Evolutionary conservation across 192 early-diverging fungal species (phyloP).

Genomic region (Coemansia sp.): DNA sequence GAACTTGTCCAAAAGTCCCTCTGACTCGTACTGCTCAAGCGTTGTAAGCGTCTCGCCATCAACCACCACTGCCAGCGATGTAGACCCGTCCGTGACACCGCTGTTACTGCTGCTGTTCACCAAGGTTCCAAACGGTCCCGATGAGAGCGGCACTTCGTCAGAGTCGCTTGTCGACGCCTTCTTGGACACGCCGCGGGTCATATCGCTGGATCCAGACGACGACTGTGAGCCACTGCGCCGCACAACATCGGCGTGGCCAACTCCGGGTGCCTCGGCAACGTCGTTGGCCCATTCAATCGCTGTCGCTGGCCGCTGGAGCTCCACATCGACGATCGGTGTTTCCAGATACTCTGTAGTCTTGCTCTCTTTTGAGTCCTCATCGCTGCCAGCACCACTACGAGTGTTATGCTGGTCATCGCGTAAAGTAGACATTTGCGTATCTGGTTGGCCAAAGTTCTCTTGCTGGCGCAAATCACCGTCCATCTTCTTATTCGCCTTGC

Average conservation of each 20-base stretch:
- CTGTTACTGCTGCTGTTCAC: neutral
- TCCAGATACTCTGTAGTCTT: neutral
- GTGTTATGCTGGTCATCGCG: neutral
- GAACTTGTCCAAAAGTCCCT: constrained; percentile 61
- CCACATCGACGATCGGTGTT: neutral
- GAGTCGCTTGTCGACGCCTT: neutral
- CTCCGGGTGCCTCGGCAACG: neutral
- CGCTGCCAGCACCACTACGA: neutral
- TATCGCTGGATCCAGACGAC: constrained; percentile 10
- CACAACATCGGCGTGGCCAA: neutral
- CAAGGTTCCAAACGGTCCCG: neutral
- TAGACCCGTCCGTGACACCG: neutral
- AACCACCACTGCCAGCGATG: constrained; percentile 76
- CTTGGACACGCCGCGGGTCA: constrained; percentile 7
- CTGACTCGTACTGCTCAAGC: constrained; percentile 46
- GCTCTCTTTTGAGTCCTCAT: neutral
- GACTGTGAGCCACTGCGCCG: neutral
- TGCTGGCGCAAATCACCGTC: neutral
- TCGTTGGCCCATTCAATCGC: constrained; percentile 32
- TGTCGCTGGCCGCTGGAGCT: neutral
- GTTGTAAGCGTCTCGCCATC: constrained; percentile 82
- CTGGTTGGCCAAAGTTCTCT: neutral
- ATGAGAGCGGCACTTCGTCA: neutral
- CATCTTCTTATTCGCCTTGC: neutral
- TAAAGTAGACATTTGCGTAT: neutral